Evolutionary conservation across 306 rosid species (phyloP).

Genomic region (Glycyrrhiza uralensis): DNA sequence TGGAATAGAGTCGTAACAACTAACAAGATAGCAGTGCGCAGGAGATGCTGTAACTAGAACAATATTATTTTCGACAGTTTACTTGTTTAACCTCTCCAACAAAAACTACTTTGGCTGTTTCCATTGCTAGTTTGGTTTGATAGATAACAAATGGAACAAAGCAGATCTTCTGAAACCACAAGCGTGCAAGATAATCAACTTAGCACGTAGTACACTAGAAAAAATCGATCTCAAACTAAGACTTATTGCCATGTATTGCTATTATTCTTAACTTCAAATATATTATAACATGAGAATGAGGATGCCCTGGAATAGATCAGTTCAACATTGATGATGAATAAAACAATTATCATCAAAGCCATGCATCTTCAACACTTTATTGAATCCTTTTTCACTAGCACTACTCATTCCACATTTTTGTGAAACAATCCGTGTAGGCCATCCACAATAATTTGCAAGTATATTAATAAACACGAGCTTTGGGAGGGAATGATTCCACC

Average conservation of each 20-base stretch:
- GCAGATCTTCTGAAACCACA: not conserved
- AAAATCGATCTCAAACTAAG: not conserved
- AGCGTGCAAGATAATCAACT: not conserved
- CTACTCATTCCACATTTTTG: slow-evolving; percentile 1
- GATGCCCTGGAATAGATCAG: slow-evolving; percentile 21
- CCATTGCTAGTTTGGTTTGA: not conserved
- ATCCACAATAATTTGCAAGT: not conserved
- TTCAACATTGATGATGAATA: slow-evolving; percentile 20
- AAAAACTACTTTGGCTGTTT: not conserved
- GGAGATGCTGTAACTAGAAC: too few species aligned
- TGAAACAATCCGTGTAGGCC: not conserved
- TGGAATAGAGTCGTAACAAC: too few species aligned
- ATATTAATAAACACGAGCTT: slow-evolving; percentile 86
- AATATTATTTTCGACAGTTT: too few species aligned
- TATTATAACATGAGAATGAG: slow-evolving; percentile 1
- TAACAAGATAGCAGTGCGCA: too few species aligned
- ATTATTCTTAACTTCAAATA: slow-evolving; percentile 19
- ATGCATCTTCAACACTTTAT: slow-evolving; percentile 29
- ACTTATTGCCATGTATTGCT: not conserved
- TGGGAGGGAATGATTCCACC: slow-evolving; percentile 86
- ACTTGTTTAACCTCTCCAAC: not conserved
- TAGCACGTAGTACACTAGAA: not conserved
- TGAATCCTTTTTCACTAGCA: slow-evolving; percentile 19
- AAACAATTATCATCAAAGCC: slow-evolving; percentile 35
- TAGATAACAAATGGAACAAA: not conserved